A percentile compares a stretch with the other conserved stretches of the same genome.
Conservation (phyloP, 1,139 yeast species). For the Geotrichum siamense region DNA sequence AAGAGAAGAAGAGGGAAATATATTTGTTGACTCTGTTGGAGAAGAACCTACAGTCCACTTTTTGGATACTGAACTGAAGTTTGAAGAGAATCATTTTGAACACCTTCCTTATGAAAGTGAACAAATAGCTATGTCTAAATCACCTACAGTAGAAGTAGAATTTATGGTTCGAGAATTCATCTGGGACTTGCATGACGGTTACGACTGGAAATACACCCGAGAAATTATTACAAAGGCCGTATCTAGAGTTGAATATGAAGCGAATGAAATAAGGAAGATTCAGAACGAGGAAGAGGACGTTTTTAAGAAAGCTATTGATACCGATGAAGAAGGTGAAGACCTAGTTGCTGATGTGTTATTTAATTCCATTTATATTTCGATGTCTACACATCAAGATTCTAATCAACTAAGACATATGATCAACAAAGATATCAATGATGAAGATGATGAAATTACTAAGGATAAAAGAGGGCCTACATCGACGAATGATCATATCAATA, state of each 20-base stretch:
- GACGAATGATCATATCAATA: slow-evolving; percentile 18
- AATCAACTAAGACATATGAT: slow-evolving; percentile 46
- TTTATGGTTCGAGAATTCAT: slow-evolving; percentile 23
- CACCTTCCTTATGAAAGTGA: neutral
- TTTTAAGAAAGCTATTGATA: slow-evolving; percentile 8
- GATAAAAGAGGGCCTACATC: neutral
- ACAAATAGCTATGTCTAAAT: neutral
- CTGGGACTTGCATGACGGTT: slow-evolving; percentile 76
- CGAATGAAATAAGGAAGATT: slow-evolving; percentile 31
- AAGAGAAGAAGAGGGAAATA: slow-evolving; percentile 15
- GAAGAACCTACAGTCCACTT: neutral
- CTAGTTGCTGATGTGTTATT: slow-evolving; percentile 59
- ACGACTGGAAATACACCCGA: slow-evolving; percentile 83
- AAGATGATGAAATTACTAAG: slow-evolving; percentile 21
- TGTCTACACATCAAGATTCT: slow-evolving; percentile 48
- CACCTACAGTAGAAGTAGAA: slow-evolving; percentile 1
- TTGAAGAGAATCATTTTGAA: slow-evolving; percentile 46
- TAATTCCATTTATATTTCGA: slow-evolving; percentile 63
- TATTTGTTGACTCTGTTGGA: neutral
- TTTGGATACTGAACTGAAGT: slow-evolving; percentile 26
- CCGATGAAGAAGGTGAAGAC: slow-evolving; percentile 27
- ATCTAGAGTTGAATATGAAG: slow-evolving; percentile 49
- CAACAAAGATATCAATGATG: slow-evolving; percentile 40
- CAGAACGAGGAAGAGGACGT: slow-evolving; percentile 13
- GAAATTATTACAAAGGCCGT: slow-evolving; percentile 58